These are phyloP conservation scores for Terfezia boudieri DNA, from an alignment of 495 filamentous ascomycete genomes.

Conservation along the genomic window DNA sequence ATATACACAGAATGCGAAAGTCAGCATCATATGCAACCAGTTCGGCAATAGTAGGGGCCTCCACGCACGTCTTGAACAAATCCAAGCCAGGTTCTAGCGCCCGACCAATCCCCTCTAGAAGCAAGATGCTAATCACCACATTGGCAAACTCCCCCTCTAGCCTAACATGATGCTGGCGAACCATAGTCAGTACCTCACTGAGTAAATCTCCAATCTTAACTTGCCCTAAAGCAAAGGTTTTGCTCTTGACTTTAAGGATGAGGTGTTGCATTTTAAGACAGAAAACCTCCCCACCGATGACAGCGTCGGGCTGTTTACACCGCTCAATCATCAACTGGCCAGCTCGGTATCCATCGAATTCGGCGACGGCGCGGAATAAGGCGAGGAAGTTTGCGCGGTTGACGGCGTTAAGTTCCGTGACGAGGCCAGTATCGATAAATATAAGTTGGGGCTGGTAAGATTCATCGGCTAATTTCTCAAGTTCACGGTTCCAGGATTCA, in stretches of 20 bases:
- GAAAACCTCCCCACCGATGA: constrained; percentile 73
- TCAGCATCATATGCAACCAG: not conserved
- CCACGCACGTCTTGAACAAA: constrained; percentile 50
- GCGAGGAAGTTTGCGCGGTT: constrained; percentile 89
- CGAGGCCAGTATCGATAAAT: constrained; percentile 93
- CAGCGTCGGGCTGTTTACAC: constrained; percentile 70
- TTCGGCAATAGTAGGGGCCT: not conserved
- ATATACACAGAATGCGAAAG: not conserved
- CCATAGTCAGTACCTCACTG: constrained; percentile 76
- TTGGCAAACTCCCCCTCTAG: constrained; percentile 98
- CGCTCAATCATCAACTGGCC: constrained; percentile 92
- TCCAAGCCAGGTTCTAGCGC: constrained; percentile 70
- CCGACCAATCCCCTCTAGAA: constrained; percentile 86
- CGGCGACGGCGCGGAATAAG: constrained; percentile 84
- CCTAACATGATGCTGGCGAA: constrained; percentile 76
- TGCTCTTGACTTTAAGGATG: constrained; percentile 66
- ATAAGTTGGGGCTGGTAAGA: constrained; percentile 86
- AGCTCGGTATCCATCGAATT: constrained; percentile 91
- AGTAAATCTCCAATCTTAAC: constrained; percentile 93
- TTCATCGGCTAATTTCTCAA: constrained; percentile 62
- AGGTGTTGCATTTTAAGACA: constrained; percentile 92
- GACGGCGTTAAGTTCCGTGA: constrained; percentile 69
- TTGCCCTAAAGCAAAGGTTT: constrained; percentile 78
- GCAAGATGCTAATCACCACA: constrained; percentile 81
- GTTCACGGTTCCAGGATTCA: constrained; percentile 44